These are phyloP conservation scores for Ustilago curta DNA, from an alignment of 1,284 basidiomycete species.

Conservation along the genomic window DNA sequence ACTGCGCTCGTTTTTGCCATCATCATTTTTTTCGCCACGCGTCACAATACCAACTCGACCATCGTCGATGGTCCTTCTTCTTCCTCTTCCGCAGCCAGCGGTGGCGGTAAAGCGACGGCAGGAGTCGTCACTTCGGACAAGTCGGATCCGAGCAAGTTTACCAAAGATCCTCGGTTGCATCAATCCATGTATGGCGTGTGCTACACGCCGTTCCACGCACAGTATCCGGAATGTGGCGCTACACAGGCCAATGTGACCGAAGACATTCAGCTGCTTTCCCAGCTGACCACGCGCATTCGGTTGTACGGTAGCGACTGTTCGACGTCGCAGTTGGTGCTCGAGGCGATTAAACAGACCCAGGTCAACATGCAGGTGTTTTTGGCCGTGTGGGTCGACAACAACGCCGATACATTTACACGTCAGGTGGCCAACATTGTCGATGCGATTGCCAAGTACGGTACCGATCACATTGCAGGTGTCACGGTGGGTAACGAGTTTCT, in stretches of 20 bases:
- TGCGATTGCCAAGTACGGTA: slow-evolving; percentile 82
- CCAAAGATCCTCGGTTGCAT: slow-evolving; percentile 75
- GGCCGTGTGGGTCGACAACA: slow-evolving; percentile 81
- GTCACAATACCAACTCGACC: slow-evolving; percentile 33
- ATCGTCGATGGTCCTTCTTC: slow-evolving; percentile 13
- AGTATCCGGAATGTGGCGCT: slow-evolving; percentile 70
- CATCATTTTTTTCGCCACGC: slow-evolving; percentile 46
- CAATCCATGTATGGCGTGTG: slow-evolving; percentile 74
- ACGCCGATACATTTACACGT: slow-evolving; percentile 77
- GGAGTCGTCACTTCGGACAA: slow-evolving; percentile 69
- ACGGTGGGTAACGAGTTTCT: slow-evolving; percentile 73
- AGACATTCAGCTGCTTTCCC: slow-evolving; percentile 71
- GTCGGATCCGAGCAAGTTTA: slow-evolving; percentile 77
- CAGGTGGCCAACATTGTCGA: slow-evolving; percentile 78
- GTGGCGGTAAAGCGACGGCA: slow-evolving; percentile 7
- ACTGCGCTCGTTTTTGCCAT: slow-evolving; percentile 37
- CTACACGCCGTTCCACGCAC: slow-evolving; percentile 60
- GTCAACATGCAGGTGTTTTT: slow-evolving; percentile 86
- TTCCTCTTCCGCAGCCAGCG: not conserved
- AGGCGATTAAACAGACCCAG: slow-evolving; percentile 87
- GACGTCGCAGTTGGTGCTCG: slow-evolving; percentile 74
- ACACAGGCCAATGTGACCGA: slow-evolving; percentile 71
- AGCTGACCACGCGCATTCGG: slow-evolving; percentile 67
- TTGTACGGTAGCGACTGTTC: slow-evolving; percentile 73
- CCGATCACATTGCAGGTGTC: slow-evolving; percentile 81